Conservation (phyloP, 768 basidiomycete species). For the Lentinula sp. region DNA sequence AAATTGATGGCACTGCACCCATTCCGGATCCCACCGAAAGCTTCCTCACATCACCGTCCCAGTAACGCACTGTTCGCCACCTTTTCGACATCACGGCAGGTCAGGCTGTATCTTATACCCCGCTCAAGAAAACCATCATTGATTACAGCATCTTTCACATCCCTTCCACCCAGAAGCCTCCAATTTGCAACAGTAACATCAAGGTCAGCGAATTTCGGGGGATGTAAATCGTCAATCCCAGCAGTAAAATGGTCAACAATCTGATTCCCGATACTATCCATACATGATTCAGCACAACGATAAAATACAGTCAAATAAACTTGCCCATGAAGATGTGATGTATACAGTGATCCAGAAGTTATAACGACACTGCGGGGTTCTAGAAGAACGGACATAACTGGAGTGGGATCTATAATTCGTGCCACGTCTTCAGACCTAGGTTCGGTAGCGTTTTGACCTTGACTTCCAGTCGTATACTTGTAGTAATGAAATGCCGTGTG, state of each 20-base stretch:
- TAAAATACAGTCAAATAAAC: constrained; percentile 4
- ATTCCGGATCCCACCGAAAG: no score
- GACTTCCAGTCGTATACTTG: constrained; percentile 37
- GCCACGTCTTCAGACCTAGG: constrained; percentile 24
- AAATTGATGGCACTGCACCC: no score
- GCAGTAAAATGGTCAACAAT: constrained; percentile 41
- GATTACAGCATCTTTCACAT: constrained; percentile 29
- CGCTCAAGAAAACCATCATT: constrained; percentile 52
- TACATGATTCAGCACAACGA: neutral
- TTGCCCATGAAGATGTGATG: constrained; percentile 68
- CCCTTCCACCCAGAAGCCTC: constrained; percentile 36
- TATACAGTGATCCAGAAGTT: constrained; percentile 65
- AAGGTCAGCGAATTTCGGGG: constrained; percentile 22
- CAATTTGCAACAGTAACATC: constrained; percentile 51
- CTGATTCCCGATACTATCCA: constrained; percentile 49
- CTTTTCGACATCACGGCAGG: constrained; percentile 76
- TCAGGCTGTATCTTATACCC: constrained; percentile 69
- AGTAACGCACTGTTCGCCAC: constrained; percentile 25
- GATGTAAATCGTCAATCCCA: constrained; percentile 14
- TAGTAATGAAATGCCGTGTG: constrained; percentile 84
- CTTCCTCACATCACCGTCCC: neutral
- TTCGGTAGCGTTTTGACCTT: constrained; percentile 13
- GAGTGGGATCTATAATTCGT: constrained; percentile 54
- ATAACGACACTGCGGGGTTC: constrained; percentile 85
- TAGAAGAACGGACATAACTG: constrained; percentile 68